Evolutionary conservation across 1,284 basidiomycete species (phyloP), one percentile per base, ranked within the genome.

Genomic region (Clitocybe nebularis): DNA sequence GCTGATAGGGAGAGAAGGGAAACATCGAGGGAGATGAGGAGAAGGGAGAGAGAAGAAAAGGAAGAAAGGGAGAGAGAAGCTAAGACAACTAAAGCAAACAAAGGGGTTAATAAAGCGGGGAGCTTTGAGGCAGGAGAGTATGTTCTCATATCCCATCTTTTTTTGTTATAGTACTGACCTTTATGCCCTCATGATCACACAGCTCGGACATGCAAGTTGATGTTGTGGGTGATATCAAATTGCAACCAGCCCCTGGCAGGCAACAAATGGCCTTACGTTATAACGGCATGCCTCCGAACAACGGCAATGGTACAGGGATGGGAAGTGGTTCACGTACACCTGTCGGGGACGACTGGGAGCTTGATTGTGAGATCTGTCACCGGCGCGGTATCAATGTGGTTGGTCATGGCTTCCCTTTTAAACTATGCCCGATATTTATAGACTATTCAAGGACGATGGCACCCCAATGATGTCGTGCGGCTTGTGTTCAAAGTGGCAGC

Each of bases 361-460:
- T 93, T 33, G 81, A 86, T 54, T 93, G 90, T 59, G 90, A 93
- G 56, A 71, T 93, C 14, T 93, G 90, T 58, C 73, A 73, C 39
- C 72, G 74, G 41, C 71, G 68, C 23, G 87, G 87, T 6, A 64
- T 79, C 43, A 92, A 91, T 57, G 59, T 80, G 49, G 88, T 88
- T 49, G 47, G 76, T 56, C 41, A 23, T 30, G 10, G 39, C 26
- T 36, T 36, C 16, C 11, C 3, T 32, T n/a, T 23, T 13, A 19
- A 28, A 23, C 41, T 33, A 25, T 49, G 24, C 33, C 23, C 11
- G 37, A 32, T 37, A 39, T 17, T 35, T n/a, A 13, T 45, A 50
- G 22, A 55, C 42, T 41, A 13, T 16, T 29, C 24, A 42, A 91
- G 85, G 86, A 91, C 49, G 87, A 88, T 49, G 81, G 80, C 16